Conservation (phyloP, 2,329 filamentous ascomycete genomes). For the Passalora sequoiae region DNA sequence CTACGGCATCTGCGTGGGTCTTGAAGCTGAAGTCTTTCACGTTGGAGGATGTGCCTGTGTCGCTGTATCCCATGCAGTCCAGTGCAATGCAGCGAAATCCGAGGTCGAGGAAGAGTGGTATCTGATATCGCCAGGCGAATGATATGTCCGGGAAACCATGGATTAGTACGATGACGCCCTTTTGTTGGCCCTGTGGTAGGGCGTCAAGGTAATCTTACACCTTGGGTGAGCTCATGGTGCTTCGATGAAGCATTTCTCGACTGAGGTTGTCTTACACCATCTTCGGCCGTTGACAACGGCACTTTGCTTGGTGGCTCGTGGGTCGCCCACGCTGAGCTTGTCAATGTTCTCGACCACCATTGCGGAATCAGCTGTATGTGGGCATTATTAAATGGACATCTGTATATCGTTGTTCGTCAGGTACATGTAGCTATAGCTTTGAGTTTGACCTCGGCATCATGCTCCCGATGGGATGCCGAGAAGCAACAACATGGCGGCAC, state of each 20-base stretch:
- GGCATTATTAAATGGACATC: too few relatives aligned
- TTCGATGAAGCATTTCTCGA: not conserved
- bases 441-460: too few relatives aligned
- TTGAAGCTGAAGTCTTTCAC: slow-evolving; percentile 64
- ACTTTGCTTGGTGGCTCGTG: slow-evolving; percentile 31
- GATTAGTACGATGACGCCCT: slow-evolving; percentile 53
- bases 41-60: slow-evolving; percentile 45
- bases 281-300: slow-evolving; percentile 62
- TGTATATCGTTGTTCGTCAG: too few relatives aligned
- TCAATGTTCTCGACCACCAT: too few relatives aligned
- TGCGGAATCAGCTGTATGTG: too few relatives aligned
- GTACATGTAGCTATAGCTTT: too few relatives aligned
- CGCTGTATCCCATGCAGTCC: slow-evolving; percentile 81
- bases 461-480: too few relatives aligned
- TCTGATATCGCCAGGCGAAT: slow-evolving; percentile 85
- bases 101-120: slow-evolving; percentile 66
- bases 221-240: not conserved
- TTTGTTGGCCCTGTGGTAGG: slow-evolving; percentile 30
- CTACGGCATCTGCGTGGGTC: slow-evolving; percentile 68
- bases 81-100: slow-evolving; percentile 76
- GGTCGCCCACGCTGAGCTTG: slow-evolving; percentile 6
- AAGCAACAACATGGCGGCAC: too few relatives aligned
- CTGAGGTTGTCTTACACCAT: slow-evolving; percentile 55
- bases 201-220: slow-evolving; percentile 43
- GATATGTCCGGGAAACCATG: slow-evolving; percentile 82